Evolutionary conservation across 208 protist genomes (phyloP), one percentile per base, ranked within the genome.

Genomic region (Wallacemonas sp.): DNA sequence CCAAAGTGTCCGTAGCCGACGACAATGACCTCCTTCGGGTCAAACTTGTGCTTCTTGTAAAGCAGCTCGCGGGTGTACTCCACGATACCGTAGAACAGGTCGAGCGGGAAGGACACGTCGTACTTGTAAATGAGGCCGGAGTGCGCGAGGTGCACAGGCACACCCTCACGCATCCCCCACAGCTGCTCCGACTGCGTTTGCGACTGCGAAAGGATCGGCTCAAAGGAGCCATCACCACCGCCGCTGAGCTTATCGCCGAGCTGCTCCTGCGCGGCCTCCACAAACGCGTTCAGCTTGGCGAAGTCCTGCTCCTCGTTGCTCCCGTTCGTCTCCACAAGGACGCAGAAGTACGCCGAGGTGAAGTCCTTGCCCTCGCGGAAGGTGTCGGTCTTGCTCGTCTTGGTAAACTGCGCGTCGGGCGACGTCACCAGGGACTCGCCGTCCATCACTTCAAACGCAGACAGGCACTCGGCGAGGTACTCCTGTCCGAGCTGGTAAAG

Each of bases 1-100:
- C 97, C 98, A 52, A 99, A 87, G 76, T 99, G 98, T 14, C 98
- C 98, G 79, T 98, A 99, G 20, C 96, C 96, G 41, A 92, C 76
- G 22, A 95, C 86, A 10, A 78, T 67, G 28, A 88, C 79, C 57
- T 84, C 78, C n/a, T 73, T 81, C 4, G 82, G 82, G 70, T 81
- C 65, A 55, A 91, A 74, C 49, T 72, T 67, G 23, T 75, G 61
- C 57, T 84, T 49, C 57, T 63, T 70, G 69, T 92, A 87, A 1
- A 82, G 72, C 46, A 83, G 41, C 79, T 86, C 66, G 16, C 88
- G 85, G 38, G 86, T 89, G 70, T 84, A 67, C 76, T 93, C 84
- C 44, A 95, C 86, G 55, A 94, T 66, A 62, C 55, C 52, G 67
- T 95, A 97, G 73, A 97, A 93, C 46, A 82, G 57, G 33, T 83